phyloP scores from a whole-genome alignment of 2,329 filamentous ascomycete species.

The Ascochyta fabae region DNA sequence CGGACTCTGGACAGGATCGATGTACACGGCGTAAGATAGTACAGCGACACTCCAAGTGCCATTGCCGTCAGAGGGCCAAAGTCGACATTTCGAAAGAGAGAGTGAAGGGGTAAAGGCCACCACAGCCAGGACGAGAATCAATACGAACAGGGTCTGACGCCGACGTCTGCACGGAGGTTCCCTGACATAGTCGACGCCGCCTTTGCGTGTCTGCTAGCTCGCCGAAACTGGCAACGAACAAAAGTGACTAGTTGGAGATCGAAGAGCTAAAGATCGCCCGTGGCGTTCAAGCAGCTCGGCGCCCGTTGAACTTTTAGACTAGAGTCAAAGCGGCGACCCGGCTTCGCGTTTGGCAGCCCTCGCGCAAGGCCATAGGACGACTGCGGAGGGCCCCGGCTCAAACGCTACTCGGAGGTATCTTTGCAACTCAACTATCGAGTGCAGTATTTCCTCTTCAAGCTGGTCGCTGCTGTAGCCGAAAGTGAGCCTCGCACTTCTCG shows the following conservation, averaged over 20 bases:
- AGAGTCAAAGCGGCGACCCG: constrained; percentile 30
- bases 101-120: constrained; percentile 3
- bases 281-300: constrained; percentile 36
- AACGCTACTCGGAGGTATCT: constrained; percentile 22
- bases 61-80: too few species aligned
- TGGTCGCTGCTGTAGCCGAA: constrained; percentile 20
- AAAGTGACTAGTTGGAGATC: constrained; percentile 32
- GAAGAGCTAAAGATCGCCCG: constrained; percentile 32
- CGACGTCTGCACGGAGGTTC: constrained; percentile 14
- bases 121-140: neutral
- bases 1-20: too few species aligned
- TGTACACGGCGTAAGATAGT: too few species aligned
- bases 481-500: constrained; percentile 15
- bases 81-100: neutral
- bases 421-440: constrained; percentile 24
- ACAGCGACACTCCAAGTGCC: too few species aligned
- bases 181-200: constrained; percentile 27
- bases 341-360: constrained; percentile 23
- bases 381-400: constrained; percentile 36
- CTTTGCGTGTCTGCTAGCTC: constrained; percentile 35
- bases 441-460: constrained; percentile 23
- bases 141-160: neutral
- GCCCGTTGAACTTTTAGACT: constrained; percentile 39
- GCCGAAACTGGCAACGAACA: constrained; percentile 33
- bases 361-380: constrained; percentile 33